Percentiles rank a stretch among this genome's conserved stretches.
Conservation (phyloP, 1,284 basidiomycete genomes). For the Blastosporella zonata region DNA sequence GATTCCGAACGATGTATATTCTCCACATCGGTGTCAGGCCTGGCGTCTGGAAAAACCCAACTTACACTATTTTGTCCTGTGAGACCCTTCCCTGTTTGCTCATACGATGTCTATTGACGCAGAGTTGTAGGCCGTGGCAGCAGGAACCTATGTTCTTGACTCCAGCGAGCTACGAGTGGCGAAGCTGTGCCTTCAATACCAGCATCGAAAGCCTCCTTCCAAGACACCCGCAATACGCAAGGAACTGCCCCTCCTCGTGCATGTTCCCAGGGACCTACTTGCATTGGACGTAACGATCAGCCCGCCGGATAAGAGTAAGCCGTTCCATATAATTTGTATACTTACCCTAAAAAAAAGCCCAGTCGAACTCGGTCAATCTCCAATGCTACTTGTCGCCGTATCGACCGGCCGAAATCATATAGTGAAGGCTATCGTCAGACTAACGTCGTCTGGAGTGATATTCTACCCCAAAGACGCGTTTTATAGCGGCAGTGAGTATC, state of each 20-base stretch:
- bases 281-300: constrained; percentile 59
- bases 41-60: constrained; percentile 54
- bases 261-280: constrained; percentile 55
- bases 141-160: constrained; percentile 61
- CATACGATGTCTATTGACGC: constrained; percentile 1
- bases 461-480: constrained; percentile 48
- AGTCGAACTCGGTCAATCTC: constrained; percentile 68
- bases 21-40: constrained; percentile 30
- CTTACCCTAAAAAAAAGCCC: neutral
- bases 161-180: constrained; percentile 58
- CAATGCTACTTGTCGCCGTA: constrained; percentile 53
- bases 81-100: constrained; percentile 25
- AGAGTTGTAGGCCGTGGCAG: constrained; percentile 52
- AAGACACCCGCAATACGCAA: constrained; percentile 26
- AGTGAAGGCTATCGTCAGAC: constrained; percentile 46
- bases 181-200: constrained; percentile 58
- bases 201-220: constrained; percentile 34
- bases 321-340: constrained; percentile 2
- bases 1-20: constrained; percentile 58
- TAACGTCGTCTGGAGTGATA: constrained; percentile 51
- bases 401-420: constrained; percentile 67
- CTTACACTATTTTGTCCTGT: constrained; percentile 69
- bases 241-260: constrained; percentile 41
- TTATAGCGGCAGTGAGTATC: constrained; percentile 33
- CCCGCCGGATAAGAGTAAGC: constrained; percentile 60